These are phyloP conservation scores for Vitellaria paradoxa DNA, from an alignment of 179 eudicot species.

Conservation along the genomic window DNA sequence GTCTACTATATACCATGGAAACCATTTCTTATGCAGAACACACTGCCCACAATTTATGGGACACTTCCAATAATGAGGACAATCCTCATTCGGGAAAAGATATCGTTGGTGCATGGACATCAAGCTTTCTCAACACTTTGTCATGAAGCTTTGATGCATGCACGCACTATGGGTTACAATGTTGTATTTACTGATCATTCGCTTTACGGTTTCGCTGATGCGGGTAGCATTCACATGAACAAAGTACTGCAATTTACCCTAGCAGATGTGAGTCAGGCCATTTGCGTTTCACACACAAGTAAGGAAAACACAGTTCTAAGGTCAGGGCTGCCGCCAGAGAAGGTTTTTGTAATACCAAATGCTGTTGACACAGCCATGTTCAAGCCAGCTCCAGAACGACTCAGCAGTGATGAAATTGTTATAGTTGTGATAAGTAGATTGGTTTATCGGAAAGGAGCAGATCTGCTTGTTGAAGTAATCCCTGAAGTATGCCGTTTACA, in stretches of 20 bases:
- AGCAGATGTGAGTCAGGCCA: constrained; percentile 92
- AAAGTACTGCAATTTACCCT: constrained; percentile 90
- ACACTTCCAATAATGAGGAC: constrained; percentile 87
- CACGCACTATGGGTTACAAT: constrained; percentile 95
- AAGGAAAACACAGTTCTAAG: constrained; percentile 94
- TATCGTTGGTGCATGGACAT: constrained; percentile 93
- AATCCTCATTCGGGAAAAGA: constrained; percentile 76
- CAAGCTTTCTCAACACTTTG: constrained; percentile 98
- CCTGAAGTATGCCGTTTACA: constrained; percentile 91
- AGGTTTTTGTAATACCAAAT: constrained; percentile 91
- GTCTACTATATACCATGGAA: constrained; percentile 95
- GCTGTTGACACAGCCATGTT: constrained; percentile 98
- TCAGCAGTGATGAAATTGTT: constrained; percentile 61
- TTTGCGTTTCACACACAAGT: constrained; percentile 98
- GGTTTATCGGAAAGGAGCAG: constrained; percentile 97
- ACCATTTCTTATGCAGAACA: constrained; percentile 89
- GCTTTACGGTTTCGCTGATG: constrained; percentile 93
- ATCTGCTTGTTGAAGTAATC: constrained; percentile 94
- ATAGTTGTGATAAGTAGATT: constrained; percentile 93
- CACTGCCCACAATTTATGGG: constrained; percentile 87
- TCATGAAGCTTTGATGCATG: constrained; percentile 97
- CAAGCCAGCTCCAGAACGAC: constrained; percentile 75
- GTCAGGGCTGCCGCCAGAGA: constrained; percentile 83
- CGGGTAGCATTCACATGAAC: constrained; percentile 97
- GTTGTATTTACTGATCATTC: constrained; percentile 97